Evolutionary conservation across 108 stramenopile species (phyloP).

Genomic region (Skeletonema grethae): DNA sequence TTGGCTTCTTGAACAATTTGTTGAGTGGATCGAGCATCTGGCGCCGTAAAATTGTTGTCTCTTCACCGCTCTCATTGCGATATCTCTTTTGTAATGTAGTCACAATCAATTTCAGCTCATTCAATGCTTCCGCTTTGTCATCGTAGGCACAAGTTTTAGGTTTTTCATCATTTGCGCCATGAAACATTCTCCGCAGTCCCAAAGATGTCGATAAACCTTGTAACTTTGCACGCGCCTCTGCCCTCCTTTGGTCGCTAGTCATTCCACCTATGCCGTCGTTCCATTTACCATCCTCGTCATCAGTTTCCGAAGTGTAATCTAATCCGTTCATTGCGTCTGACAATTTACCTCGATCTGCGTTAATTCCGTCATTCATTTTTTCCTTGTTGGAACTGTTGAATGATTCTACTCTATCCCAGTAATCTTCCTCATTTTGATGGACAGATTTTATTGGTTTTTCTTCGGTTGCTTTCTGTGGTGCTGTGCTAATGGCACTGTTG

Average conservation of each 20-base stretch:
- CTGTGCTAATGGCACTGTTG: neutral
- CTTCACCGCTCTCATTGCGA: slow-evolving; percentile 9
- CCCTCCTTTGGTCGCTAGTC: slow-evolving; percentile 33
- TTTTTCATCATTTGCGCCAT: neutral
- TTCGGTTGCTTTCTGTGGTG: neutral
- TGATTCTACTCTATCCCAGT: slow-evolving; percentile 7
- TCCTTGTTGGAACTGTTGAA: neutral
- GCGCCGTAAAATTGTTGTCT: slow-evolving; percentile 10
- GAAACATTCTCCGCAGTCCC: slow-evolving; percentile 33
- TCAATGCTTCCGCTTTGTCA: slow-evolving; percentile 29
- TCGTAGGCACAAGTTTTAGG: slow-evolving; percentile 13
- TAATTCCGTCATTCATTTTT: neutral
- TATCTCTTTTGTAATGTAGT: slow-evolving; percentile 14
- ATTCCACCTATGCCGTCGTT: slow-evolving; percentile 20
- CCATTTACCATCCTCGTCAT: slow-evolving; percentile 36
- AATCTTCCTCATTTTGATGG: neutral
- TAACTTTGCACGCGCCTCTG: slow-evolving; percentile 39
- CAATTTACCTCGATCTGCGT: slow-evolving; percentile 9
- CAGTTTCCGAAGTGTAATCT: slow-evolving; percentile 30
- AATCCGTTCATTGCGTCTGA: slow-evolving; percentile 16
- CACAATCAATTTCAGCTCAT: slow-evolving; percentile 25
- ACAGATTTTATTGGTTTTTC: neutral
- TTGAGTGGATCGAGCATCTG: slow-evolving; percentile 28
- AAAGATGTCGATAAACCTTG: slow-evolving; percentile 18
- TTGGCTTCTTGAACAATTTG: slow-evolving; percentile 19